Evolutionary conservation across 208 protist genomes (phyloP).

Genomic region (Acanthamoeba castellanii): DNA sequence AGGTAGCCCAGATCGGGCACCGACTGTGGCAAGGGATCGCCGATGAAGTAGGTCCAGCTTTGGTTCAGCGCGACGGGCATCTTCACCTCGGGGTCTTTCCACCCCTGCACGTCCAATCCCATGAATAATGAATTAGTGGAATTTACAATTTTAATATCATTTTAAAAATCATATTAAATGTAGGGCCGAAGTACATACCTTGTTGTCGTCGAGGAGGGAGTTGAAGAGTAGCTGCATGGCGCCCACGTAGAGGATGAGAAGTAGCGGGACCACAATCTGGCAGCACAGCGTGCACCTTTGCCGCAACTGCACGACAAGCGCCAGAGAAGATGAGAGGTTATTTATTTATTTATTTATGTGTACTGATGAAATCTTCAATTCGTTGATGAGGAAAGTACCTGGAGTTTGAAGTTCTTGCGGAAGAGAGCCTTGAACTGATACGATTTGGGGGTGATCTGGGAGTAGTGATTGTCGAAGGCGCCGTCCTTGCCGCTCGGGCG

Average conservation of each 20-base stretch:
- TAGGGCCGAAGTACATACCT: background rate
- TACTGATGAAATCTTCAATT: background rate
- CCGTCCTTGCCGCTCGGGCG: background rate
- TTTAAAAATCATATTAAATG: background rate
- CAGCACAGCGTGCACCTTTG: constrained; percentile 63
- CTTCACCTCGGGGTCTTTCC: constrained; percentile 15
- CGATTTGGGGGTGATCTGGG: constrained; percentile 46
- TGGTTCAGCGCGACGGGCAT: background rate
- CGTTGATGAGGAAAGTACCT: background rate
- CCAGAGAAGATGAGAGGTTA: background rate
- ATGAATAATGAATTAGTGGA: background rate
- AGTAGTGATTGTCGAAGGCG: background rate
- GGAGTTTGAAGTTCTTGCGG: constrained; percentile 72
- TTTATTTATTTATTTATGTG: background rate
- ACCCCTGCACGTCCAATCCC: background rate
- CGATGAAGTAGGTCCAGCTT: constrained; percentile 12
- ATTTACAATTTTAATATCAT: background rate
- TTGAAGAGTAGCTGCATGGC: constrained; percentile 68
- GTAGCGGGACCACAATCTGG: constrained; percentile 35
- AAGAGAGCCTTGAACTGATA: constrained; percentile 70
- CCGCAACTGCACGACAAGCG: constrained; percentile 1
- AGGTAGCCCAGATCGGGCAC: constrained; percentile 54
- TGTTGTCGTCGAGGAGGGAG: constrained; percentile 48
- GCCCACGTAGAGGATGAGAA: constrained; percentile 58
- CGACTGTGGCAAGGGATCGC: background rate